Conservation (phyloP, 805 yeast genomes). For the Zygoascus bituminiphila region DNA sequence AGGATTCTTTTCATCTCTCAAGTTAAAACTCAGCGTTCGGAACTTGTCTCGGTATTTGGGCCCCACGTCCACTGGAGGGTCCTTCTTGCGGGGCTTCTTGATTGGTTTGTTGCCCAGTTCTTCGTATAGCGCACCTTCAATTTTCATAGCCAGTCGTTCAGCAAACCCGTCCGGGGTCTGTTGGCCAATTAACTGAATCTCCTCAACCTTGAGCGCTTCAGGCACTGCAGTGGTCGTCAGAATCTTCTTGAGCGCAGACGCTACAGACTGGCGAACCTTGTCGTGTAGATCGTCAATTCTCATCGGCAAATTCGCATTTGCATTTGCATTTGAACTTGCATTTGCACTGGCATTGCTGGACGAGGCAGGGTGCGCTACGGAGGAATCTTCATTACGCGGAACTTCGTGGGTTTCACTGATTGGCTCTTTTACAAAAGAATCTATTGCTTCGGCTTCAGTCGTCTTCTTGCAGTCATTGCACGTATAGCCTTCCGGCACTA, state of each 20-base stretch:
- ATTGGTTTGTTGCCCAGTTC: conserved; percentile 27
- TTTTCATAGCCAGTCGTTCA: conserved; percentile 37
- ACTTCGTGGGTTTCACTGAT: neutral
- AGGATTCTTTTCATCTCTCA: conserved; percentile 48
- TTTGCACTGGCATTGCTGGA: neutral
- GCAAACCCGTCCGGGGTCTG: conserved; percentile 32
- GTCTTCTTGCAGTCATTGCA: conserved; percentile 42
- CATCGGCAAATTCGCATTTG: neutral
- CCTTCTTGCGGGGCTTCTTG: conserved; percentile 17
- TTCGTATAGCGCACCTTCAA: conserved; percentile 45
- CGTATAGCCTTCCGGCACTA: conserved; percentile 44
- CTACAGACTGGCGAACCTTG: conserved; percentile 39
- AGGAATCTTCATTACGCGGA: neutral
- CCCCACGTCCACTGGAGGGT: conserved; percentile 26
- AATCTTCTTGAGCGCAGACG: conserved; percentile 40
- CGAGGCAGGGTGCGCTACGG: neutral
- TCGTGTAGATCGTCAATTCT: conserved; percentile 12
- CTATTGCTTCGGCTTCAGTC: neutral
- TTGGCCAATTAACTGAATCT: conserved; percentile 9
- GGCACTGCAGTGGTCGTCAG: conserved; percentile 35
- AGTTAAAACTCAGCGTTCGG: conserved; percentile 55
- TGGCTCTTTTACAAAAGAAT: conserved; percentile 2
- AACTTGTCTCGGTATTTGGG: conserved; percentile 57
- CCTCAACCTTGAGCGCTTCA: conserved; percentile 17
- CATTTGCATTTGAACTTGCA: neutral